A percentile compares a stretch with the other conserved stretches of the same genome.
phyloP scores from a whole-genome alignment of 768 basidiomycete genomes.

The Russula vinacea region DNA sequence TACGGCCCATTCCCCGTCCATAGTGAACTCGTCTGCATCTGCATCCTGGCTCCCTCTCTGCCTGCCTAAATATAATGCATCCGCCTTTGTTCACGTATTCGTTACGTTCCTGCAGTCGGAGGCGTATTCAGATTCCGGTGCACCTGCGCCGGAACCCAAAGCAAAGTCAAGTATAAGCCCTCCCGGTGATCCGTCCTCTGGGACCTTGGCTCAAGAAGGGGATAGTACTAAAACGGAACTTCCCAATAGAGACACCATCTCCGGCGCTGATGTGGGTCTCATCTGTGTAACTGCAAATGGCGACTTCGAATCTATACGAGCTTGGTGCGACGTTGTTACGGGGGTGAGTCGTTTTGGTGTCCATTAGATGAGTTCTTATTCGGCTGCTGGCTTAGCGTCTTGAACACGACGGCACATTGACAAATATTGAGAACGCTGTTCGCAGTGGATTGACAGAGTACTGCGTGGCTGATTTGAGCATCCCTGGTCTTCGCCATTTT shows the following conservation, averaged over 20 bases:
- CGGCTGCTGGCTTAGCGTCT: slow-evolving; percentile 50
- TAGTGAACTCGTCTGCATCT: slow-evolving; percentile 69
- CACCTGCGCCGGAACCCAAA: slow-evolving; percentile 10
- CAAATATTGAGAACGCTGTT: slow-evolving; percentile 50
- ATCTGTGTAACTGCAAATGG: slow-evolving; percentile 78
- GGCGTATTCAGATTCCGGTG: not conserved
- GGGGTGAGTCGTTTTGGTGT: slow-evolving; percentile 43
- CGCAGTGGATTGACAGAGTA: slow-evolving; percentile 56
- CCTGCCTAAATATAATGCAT: slow-evolving; percentile 88
- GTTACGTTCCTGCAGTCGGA: slow-evolving; percentile 58
- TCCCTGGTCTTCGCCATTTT: slow-evolving; percentile 91
- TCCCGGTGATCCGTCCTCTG: slow-evolving; percentile 2
- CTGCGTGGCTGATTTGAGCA: slow-evolving; percentile 68
- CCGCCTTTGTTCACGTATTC: slow-evolving; percentile 89
- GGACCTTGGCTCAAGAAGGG: slow-evolving; percentile 1
- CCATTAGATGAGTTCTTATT: not conserved
- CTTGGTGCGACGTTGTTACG: slow-evolving; percentile 67
- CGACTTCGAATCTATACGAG: slow-evolving; percentile 80
- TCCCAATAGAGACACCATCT: not conserved
- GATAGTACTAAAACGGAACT: not conserved
- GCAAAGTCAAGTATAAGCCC: slow-evolving; percentile 11
- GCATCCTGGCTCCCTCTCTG: slow-evolving; percentile 96
- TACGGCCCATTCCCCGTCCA: slow-evolving; percentile 80
- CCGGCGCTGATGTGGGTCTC: slow-evolving; percentile 44
- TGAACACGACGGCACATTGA: slow-evolving; percentile 53